phyloP scores from a whole-genome alignment of 768 basidiomycete species.

The Nidularia pulvinata region DNA sequence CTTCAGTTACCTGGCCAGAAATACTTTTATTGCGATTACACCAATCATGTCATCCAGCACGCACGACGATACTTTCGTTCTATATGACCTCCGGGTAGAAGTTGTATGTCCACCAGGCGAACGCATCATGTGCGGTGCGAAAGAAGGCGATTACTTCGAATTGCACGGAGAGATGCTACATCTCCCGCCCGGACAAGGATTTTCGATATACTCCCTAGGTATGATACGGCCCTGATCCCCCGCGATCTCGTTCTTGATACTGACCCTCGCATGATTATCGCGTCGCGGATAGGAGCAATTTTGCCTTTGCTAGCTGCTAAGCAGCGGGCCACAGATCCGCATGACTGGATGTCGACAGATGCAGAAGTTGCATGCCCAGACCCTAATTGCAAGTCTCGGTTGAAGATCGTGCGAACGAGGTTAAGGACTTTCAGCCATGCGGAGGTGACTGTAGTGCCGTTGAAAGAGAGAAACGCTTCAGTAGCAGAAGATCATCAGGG shows the following conservation, averaged over 20 bases:
- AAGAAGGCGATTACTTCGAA: constrained; percentile 60
- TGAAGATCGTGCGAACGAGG: constrained; percentile 51
- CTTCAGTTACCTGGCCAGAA: no score
- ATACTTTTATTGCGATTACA: no score
- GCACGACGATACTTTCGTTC: constrained; percentile 48
- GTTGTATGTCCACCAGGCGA: constrained; percentile 57
- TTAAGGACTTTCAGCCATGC: constrained; percentile 52
- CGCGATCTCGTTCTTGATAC: neutral
- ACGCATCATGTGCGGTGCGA: constrained; percentile 64
- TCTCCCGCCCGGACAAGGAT: constrained; percentile 61
- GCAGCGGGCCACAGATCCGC: constrained; percentile 49
- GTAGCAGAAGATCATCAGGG: no score
- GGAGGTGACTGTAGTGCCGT: constrained; percentile 51
- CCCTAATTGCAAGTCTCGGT: constrained; percentile 57
- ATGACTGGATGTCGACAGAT: constrained; percentile 74
- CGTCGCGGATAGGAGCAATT: constrained; percentile 41
- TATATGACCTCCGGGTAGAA: constrained; percentile 68
- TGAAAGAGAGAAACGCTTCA: no score
- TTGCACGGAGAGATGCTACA: constrained; percentile 65
- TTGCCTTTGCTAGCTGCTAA: constrained; percentile 71
- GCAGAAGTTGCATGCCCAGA: constrained; percentile 67
- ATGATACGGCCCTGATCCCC: no score
- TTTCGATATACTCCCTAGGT: constrained; percentile 72
- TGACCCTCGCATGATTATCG: neutral
- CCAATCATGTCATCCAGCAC: no score